These are phyloP conservation scores for Trypanosoma vivax DNA, from an alignment of 208 protist species.

Conservation along the genomic window DNA sequence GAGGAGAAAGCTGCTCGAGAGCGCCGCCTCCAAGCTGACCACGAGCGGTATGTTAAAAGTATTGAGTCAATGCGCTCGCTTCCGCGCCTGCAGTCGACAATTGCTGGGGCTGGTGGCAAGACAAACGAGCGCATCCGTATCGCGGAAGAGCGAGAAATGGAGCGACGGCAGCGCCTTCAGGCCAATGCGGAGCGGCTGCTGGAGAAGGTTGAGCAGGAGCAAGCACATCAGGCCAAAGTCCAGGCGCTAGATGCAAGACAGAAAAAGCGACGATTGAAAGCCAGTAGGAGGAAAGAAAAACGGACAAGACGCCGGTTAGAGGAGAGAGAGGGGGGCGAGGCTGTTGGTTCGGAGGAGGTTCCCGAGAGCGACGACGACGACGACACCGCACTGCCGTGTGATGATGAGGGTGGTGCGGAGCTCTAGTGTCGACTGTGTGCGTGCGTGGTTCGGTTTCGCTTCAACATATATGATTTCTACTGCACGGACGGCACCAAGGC, in stretches of 20 bases:
- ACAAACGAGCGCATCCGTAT: slow-evolving; percentile 64
- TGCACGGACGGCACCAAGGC: too few species aligned
- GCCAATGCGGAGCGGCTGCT: slow-evolving; percentile 23
- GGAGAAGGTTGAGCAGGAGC: slow-evolving; percentile 23
- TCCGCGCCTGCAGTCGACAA: slow-evolving; percentile 70
- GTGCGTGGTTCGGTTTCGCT: not conserved
- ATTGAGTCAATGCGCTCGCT: slow-evolving; percentile 68
- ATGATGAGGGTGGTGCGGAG: slow-evolving; percentile 9
- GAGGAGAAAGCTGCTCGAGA: slow-evolving; percentile 53
- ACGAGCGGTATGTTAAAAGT: slow-evolving; percentile 61
- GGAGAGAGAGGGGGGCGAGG: slow-evolving; percentile 17
- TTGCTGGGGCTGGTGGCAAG: slow-evolving; percentile 74
- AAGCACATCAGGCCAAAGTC: slow-evolving; percentile 42
- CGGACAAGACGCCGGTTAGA: slow-evolving; percentile 16
- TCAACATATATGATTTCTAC: too few species aligned
- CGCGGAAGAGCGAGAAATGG: slow-evolving; percentile 53
- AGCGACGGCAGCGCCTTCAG: slow-evolving; percentile 44
- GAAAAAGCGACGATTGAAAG: slow-evolving; percentile 37
- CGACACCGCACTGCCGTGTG: slow-evolving; percentile 22
- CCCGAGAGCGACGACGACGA: slow-evolving; percentile 2
- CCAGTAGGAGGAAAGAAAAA: slow-evolving; percentile 26
- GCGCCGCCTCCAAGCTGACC: slow-evolving; percentile 54
- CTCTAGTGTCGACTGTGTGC: not conserved
- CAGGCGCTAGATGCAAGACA: slow-evolving; percentile 29
- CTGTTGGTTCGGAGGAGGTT: slow-evolving; percentile 30